Base-by-base conservation (phyloP, 148 eudicot species). In the Euryodendron excelsum region DNA sequence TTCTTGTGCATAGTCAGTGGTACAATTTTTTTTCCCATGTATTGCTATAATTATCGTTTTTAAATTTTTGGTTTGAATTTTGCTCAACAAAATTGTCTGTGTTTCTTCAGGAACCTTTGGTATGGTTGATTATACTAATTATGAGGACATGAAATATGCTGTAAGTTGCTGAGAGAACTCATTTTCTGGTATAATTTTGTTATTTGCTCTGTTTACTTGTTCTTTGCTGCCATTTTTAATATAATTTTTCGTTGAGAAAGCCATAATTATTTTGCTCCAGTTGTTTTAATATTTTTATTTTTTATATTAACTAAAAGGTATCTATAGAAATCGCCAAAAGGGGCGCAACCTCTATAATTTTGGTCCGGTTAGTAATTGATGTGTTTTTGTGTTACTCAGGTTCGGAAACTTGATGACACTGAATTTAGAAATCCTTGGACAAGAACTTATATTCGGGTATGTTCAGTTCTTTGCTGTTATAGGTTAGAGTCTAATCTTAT, bases 381-480 rank as follows among this genome's bases (percentile, higher is more conserved):
- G 20, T 70, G 27, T 20, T 72, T 73, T 39, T 33, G 28, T 80
- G 65, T 55, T 81, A 5, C 69, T 48, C 86, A 96, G 99, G 88
- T 96, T 56, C 90, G 98, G 80, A 93, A 96, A 78, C 93, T 96
- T 83, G 97, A 96, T 86, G 99, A 96, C 70, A 96, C 91, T 47
- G 98, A 96, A 81, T 96, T 96, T 83, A 92, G 82, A 81, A 96
- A 96, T 84, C 99, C 98, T 72, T 96, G 99, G 99, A 86, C 98
- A 44, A 89, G 85, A 80, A 84, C 92, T 59, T 88, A 83, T 80
- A 96, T 96, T 80, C 88, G 93, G 92, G 99, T 96, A 84, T 78
- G 80, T n/a, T 21, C 76, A 44, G 37, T 18, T 27, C 56, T 17
- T 23, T 56, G 71, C 13, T 52, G 30, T 68, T 65, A 20, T 74